Base-by-base conservation (phyloP, 2,329 filamentous ascomycete genomes). In the Zymoseptoria pseudotritici region DNA sequence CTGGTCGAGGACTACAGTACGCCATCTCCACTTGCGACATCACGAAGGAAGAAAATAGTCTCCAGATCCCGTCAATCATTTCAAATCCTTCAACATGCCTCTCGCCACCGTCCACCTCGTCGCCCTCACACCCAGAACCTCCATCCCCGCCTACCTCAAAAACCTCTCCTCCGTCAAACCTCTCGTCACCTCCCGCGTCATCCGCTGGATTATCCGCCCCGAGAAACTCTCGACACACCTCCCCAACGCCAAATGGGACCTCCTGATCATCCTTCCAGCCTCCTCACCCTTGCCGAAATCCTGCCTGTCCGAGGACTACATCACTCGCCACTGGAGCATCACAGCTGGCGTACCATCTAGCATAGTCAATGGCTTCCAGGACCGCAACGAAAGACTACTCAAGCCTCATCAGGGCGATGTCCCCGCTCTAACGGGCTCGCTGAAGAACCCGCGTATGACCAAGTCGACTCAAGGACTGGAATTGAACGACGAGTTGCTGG, bases 161-260 rank as follows among this genome's bases (percentile, higher is more conserved):
- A 69, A 73, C 19, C 72, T 82, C 55, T 67, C 66, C 24, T 62
- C 71, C n/a, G 26, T 75, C 24, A 71, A 71, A 22, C 78, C 79
- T 0, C 71, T 82, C 2, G 72, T 79, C 1, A 65, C 74, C 24
- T 75, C 77, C 31, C 72, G 71, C 58, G 75, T 78, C 42, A 66
- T 80, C 49, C 73, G 80, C 50, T 82, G 79, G 79, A 79, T 82
- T 52, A 78, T 82, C 58, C 74, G 76, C 19, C 79, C 80, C 1
- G 74, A 74, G 1, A 67, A 65, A 0, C 69, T 79, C 51, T 80
- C 79, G 7, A 68, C 70, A 13, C 65, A 72, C 5, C 73, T 82
- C 17, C 74, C 80, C 13, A 70, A 76, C 54, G 73, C 71, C 31
- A 67, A 71, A 57, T 82, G 79, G 79, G 75, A 81, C 59, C 61